A percentile compares a stretch with the other conserved stretches of the same genome.
These are phyloP conservation scores for Ocimum tenuiflorum DNA, from an alignment of 257 asterid species.

Conservation along the genomic window DNA sequence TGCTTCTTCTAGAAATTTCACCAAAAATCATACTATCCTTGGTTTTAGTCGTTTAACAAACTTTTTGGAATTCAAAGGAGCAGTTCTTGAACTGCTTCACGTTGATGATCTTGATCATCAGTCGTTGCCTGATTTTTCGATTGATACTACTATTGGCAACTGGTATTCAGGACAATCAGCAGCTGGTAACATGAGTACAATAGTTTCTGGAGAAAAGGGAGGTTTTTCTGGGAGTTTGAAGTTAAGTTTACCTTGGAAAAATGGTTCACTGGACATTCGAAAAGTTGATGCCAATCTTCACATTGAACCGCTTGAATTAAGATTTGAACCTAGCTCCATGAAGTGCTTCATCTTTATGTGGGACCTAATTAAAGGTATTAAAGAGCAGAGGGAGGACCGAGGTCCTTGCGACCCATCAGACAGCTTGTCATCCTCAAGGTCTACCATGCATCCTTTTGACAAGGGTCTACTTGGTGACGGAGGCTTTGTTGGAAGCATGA, in stretches of 20 bases:
- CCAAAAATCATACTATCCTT: conserved; percentile 44
- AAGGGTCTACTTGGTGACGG: conserved; percentile 31
- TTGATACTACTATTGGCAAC: conserved; percentile 39
- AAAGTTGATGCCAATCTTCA: conserved; percentile 84
- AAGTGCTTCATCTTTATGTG: conserved; percentile 54
- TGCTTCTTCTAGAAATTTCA: conserved; percentile 34
- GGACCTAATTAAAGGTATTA: conserved; percentile 46
- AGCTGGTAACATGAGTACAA: conserved; percentile 40
- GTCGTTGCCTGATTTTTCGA: conserved; percentile 28
- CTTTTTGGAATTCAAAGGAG: conserved; percentile 74
- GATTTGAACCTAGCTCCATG: conserved; percentile 65
- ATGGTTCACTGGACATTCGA: conserved; percentile 74
- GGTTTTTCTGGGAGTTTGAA: conserved; percentile 83
- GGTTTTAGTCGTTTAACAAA: conserved; percentile 71
- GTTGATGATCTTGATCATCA: conserved; percentile 45
- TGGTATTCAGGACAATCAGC: conserved; percentile 41
- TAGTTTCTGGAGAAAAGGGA: conserved; percentile 62
- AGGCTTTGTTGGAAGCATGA: conserved; percentile 29
- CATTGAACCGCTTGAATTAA: conserved; percentile 67
- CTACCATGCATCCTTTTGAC: conserved; percentile 35
- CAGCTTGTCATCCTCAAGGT: conserved; percentile 34
- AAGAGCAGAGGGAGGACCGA: conserved; percentile 31
- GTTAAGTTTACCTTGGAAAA: conserved; percentile 86
- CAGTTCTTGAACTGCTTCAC: conserved; percentile 65
- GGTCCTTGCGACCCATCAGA: conserved; percentile 30